Base-by-base conservation (phyloP, 352 stramenopile genomes). In the Globisporangium polare region DNA sequence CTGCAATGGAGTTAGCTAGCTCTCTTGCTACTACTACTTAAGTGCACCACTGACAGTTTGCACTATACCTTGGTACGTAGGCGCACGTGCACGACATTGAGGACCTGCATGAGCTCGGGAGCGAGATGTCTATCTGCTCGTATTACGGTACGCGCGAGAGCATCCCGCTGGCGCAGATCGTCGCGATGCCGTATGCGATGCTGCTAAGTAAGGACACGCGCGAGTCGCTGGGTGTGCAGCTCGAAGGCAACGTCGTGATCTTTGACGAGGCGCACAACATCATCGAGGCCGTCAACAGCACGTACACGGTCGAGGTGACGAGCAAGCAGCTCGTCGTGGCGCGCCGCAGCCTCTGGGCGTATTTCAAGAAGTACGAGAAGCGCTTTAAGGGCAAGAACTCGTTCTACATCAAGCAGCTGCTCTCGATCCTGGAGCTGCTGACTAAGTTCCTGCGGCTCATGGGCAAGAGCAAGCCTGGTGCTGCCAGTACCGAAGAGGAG, bases 201-300 rank as follows among this genome's bases (percentile, higher is more conserved):
- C 65, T 98, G 20, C 75, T 98, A 17, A 96, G 93, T 63, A 90
- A 94, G 61, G 76, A 92, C 46, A 93, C 90, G 35, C 83, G 95
- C 12, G 88, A 97, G 53, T 95, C 92, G 7, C 56, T 98, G 43
- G 89, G 89, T 0, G 86, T 98, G 22, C 60, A 80, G 13, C 61
- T 98, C 9, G 76, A 94, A 29, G 75, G 85, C 53, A 96, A 86
- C 47, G 88, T 99, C 9, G 86, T 99, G 17, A 80, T 99, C 10
- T 89, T 99, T 43, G 98, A 99, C 71, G 98, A 99, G 72, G 98
- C 97, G 17, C 98, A 99, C 75, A 99, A 99, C 72, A 89, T 99
- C 43, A 83, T 98, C 8, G 96, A 99, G 63, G 91, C 96, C 12
- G 89, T 99, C 59, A 97, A 97, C 66, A 86, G 81, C 60, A 94